phyloP scores from a whole-genome alignment of 306 rosid genomes.

The Castanospermum australe region DNA sequence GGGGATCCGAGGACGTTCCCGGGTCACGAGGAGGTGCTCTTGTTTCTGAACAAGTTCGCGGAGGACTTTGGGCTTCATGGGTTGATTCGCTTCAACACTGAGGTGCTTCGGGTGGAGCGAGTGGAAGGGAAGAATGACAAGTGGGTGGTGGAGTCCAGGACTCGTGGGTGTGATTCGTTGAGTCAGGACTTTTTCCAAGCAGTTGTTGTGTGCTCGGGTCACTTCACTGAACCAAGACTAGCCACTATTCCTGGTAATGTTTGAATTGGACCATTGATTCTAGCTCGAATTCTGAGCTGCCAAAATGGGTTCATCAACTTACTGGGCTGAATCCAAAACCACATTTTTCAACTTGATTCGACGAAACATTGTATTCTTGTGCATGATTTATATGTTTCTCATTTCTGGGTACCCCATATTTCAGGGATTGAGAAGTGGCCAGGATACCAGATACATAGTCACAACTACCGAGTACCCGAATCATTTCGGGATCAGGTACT shows the following conservation, averaged over 20 bases:
- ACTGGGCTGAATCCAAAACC: neutral
- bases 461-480: constrained; percentile 36
- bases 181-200: constrained; percentile 24
- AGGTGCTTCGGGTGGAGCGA: constrained; percentile 22
- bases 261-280: neutral
- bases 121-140: neutral
- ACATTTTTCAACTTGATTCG: too few species aligned
- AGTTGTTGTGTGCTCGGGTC: constrained; percentile 35
- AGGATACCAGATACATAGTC: constrained; percentile 36
- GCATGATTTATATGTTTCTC: neutral
- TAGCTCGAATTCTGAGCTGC: neutral
- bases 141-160: constrained; percentile 24
- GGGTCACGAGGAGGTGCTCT: constrained; percentile 32
- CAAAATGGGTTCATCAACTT: neutral
- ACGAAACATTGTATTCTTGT: too few species aligned
- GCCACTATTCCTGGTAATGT: constrained; percentile 26
- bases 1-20: constrained; percentile 30
- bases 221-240: constrained; percentile 33
- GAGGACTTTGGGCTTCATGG: constrained; percentile 8
- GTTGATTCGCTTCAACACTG: constrained; percentile 6
- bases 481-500: constrained; percentile 29
- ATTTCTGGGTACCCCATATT: neutral
- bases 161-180: neutral
- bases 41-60: constrained; percentile 1
- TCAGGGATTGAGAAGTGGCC: constrained; percentile 38